These are phyloP conservation scores for Serpula lacrymans DNA, from an alignment of 768 basidiomycete genomes.

Conservation along the genomic window DNA sequence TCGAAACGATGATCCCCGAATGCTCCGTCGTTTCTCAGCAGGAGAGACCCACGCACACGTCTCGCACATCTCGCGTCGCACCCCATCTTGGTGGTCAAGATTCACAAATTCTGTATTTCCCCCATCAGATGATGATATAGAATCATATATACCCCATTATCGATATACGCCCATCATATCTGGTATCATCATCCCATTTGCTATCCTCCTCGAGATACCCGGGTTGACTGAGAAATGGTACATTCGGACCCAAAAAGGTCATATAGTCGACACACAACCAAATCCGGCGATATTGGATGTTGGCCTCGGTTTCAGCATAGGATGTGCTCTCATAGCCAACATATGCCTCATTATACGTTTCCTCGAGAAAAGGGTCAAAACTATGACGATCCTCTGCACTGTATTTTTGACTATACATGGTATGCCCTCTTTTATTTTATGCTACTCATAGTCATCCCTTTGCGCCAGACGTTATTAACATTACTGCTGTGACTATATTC, in stretches of 20 bases:
- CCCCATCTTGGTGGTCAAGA: not conserved
- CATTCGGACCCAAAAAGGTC: constrained; percentile 43
- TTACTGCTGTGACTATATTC: constrained; percentile 54
- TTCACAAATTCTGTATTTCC: constrained; percentile 4
- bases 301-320: constrained; percentile 65
- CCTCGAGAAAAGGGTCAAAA: constrained; percentile 61
- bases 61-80: not conserved
- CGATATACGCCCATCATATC: constrained; percentile 64
- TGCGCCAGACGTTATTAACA: constrained; percentile 63
- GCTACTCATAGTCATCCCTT: not conserved
- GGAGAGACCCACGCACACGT: not conserved
- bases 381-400: constrained; percentile 63
- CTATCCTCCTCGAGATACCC: constrained; percentile 80
- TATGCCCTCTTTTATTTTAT: constrained; percentile 25
- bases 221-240: constrained; percentile 77
- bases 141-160: constrained; percentile 50
- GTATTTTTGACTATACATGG: constrained; percentile 68
- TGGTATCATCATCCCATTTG: constrained; percentile 68
- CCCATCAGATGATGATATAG: constrained; percentile 21
- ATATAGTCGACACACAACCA: constrained; percentile 41
- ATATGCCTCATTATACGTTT: constrained; percentile 65
- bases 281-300: constrained; percentile 59
- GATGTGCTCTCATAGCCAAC: constrained; percentile 67
- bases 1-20: too few species aligned
- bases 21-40: too few species aligned